Conservation (phyloP, 2,329 filamentous ascomycete genomes). For the Paramyrothecium sp. region DNA sequence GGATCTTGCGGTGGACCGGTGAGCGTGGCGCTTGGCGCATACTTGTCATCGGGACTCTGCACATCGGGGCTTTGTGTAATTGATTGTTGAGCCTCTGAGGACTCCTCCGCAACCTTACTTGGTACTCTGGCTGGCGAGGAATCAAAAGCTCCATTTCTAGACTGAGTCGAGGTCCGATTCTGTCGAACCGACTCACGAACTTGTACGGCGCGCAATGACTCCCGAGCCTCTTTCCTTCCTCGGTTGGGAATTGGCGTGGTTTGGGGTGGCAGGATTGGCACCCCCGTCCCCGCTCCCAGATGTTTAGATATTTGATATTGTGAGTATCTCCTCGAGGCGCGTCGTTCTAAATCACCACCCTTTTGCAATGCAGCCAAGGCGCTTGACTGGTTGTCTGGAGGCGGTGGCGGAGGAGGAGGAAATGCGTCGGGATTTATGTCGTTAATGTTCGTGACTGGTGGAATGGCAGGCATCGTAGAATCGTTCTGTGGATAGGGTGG, state of each 20-base stretch:
- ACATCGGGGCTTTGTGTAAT: conserved; percentile 18
- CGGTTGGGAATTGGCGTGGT: conserved; percentile 82
- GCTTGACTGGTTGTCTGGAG: conserved; percentile 77
- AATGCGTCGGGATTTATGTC: conserved; percentile 63
- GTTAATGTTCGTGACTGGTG: conserved; percentile 19
- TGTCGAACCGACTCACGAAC: conserved; percentile 50
- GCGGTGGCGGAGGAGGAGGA: conserved; percentile 61
- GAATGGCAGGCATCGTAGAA: conserved; percentile 43
- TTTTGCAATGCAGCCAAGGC: conserved; percentile 87
- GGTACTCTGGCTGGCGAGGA: conserved; percentile 61
- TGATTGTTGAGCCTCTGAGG: conserved; percentile 17
- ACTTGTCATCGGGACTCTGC: conserved; percentile 54
- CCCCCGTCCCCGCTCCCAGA: conserved; percentile 76
- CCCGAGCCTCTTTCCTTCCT: conserved; percentile 73
- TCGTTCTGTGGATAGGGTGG: conserved; percentile 69
- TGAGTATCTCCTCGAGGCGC: conserved; percentile 90
- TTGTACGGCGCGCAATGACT: conserved; percentile 73
- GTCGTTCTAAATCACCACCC: conserved; percentile 86
- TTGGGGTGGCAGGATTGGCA: conserved; percentile 83
- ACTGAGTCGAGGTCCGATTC: conserved; percentile 47
- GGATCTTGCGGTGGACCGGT: conserved; percentile 55
- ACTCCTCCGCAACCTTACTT: conserved; percentile 63
- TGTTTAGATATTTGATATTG: conserved; percentile 97
- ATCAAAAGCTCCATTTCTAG: conserved; percentile 45
- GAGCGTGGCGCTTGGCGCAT: conserved; percentile 55